These are phyloP conservation scores for Fusarium citri DNA, from an alignment of 2,329 filamentous ascomycete species.

Conservation along the genomic window DNA sequence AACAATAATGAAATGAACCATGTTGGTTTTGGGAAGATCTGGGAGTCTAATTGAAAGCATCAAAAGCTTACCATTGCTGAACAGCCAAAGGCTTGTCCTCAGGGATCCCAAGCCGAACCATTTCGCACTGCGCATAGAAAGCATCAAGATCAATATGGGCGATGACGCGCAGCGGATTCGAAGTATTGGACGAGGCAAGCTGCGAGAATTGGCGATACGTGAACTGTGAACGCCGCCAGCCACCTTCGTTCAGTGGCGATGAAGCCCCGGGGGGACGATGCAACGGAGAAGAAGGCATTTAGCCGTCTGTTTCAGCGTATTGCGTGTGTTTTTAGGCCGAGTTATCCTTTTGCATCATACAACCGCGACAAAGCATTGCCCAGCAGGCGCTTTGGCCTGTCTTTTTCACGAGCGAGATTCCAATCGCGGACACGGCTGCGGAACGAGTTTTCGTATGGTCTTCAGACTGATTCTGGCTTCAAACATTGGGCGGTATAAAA, in stretches of 20 bases:
- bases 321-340: background rate
- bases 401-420: background rate
- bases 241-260: slow-evolving; percentile 44
- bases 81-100: slow-evolving; percentile 88
- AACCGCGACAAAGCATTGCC: slow-evolving; percentile 7
- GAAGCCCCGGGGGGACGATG: slow-evolving; percentile 33
- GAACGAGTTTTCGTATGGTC: background rate
- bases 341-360: slow-evolving; percentile 12
- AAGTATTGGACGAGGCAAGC: slow-evolving; percentile 75
- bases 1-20: background rate
- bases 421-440: background rate
- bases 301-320: background rate
- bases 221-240: slow-evolving; percentile 72
- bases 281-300: slow-evolving; percentile 43
- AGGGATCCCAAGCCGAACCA: slow-evolving; percentile 80
- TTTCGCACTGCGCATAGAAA: slow-evolving; percentile 97
- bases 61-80: slow-evolving; percentile 79
- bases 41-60: background rate
- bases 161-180: slow-evolving; percentile 85
- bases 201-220: slow-evolving; percentile 86
- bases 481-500: background rate
- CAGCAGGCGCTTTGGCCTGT: slow-evolving; percentile 6
- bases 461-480: background rate
- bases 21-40: background rate
- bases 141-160: slow-evolving; percentile 96